These are phyloP conservation scores for Linanthus parryae DNA, from an alignment of 148 eudicot genomes.

Conservation along the genomic window DNA sequence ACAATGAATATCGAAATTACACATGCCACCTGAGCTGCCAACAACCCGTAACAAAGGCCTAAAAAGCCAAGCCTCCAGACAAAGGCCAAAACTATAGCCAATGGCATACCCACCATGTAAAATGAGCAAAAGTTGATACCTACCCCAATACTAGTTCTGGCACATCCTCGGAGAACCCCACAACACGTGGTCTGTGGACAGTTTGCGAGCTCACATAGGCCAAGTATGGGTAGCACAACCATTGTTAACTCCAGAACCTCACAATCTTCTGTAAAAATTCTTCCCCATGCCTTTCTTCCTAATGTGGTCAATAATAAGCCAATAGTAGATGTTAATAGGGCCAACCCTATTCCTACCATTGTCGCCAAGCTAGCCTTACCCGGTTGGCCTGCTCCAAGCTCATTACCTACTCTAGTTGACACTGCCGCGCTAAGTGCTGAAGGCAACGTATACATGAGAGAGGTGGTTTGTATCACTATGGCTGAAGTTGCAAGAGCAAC, in stretches of 20 bases:
- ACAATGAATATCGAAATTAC: slow-evolving; percentile 47
- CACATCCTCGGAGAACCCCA: slow-evolving; percentile 78
- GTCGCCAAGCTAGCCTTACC: slow-evolving; percentile 59
- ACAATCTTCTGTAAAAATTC: slow-evolving; percentile 49
- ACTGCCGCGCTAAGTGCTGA: slow-evolving; percentile 70
- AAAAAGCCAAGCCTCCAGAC: slow-evolving; percentile 36
- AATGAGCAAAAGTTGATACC: slow-evolving; percentile 73
- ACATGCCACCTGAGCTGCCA: slow-evolving; percentile 73
- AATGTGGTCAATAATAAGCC: slow-evolving; percentile 60
- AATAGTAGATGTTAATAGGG: slow-evolving; percentile 40
- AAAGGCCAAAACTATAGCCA: slow-evolving; percentile 65
- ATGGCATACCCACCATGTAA: slow-evolving; percentile 69
- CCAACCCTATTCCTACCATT: slow-evolving; percentile 41
- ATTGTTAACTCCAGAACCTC: slow-evolving; percentile 59
- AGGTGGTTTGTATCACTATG: slow-evolving; percentile 81
- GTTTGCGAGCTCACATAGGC: slow-evolving; percentile 80
- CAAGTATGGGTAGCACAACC: slow-evolving; percentile 65
- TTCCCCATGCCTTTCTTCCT: slow-evolving; percentile 66
- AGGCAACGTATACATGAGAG: slow-evolving; percentile 77
- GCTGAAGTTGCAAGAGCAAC: slow-evolving; percentile 75
- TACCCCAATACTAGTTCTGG: slow-evolving; percentile 65
- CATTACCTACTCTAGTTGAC: slow-evolving; percentile 79
- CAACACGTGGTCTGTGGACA: slow-evolving; percentile 91
- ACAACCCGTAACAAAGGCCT: slow-evolving; percentile 81
- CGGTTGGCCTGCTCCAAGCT: slow-evolving; percentile 82